A percentile compares a stretch with the other conserved stretches of the same genome.
Conservation (phyloP, 2,329 filamentous ascomycete species). For the Penicillium capsulatum region DNA sequence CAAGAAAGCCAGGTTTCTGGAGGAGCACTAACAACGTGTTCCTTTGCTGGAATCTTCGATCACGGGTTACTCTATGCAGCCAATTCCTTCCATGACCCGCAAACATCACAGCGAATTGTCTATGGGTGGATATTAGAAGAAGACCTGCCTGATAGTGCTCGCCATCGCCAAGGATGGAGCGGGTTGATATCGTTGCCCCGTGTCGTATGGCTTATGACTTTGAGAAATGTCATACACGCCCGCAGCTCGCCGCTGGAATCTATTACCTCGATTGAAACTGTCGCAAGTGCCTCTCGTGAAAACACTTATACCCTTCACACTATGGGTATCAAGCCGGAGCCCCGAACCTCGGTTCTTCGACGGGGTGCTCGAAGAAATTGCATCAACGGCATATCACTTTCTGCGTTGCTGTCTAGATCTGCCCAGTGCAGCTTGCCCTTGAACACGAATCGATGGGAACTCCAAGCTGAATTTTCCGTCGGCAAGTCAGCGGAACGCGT, state of each 20-base stretch:
- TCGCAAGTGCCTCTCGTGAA: slow-evolving; percentile 11
- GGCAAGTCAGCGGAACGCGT: slow-evolving; percentile 22
- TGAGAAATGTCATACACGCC: slow-evolving; percentile 37
- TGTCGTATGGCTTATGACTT: slow-evolving; percentile 40
- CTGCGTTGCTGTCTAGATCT: background rate
- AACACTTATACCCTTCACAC: slow-evolving; percentile 43
- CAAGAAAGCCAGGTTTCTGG: slow-evolving; percentile 1
- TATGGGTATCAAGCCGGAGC: slow-evolving; percentile 36
- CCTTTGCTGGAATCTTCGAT: slow-evolving; percentile 47
- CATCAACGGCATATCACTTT: slow-evolving; percentile 5
- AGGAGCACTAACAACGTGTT: slow-evolving; percentile 30
- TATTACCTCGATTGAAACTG: slow-evolving; percentile 43
- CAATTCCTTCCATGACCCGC: slow-evolving; percentile 48
- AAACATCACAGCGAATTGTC: slow-evolving; percentile 39
- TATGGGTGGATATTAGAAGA: slow-evolving; percentile 53
- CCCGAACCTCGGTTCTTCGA: slow-evolving; percentile 28
- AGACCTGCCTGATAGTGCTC: slow-evolving; percentile 43
- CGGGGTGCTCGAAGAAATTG: slow-evolving; percentile 12
- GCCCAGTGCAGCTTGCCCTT: slow-evolving; percentile 5
- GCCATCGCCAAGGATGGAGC: slow-evolving; percentile 49
- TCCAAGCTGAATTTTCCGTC: slow-evolving; percentile 27
- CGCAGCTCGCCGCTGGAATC: slow-evolving; percentile 35
- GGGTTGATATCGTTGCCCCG: slow-evolving; percentile 48
- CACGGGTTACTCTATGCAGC: slow-evolving; percentile 50
- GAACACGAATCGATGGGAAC: slow-evolving; percentile 24